Percentiles rank a stretch among this genome's conserved stretches.
Evolutionary conservation across 1,284 basidiomycete genomes (phyloP).

Genomic region (Neolentinus lepideus): DNA sequence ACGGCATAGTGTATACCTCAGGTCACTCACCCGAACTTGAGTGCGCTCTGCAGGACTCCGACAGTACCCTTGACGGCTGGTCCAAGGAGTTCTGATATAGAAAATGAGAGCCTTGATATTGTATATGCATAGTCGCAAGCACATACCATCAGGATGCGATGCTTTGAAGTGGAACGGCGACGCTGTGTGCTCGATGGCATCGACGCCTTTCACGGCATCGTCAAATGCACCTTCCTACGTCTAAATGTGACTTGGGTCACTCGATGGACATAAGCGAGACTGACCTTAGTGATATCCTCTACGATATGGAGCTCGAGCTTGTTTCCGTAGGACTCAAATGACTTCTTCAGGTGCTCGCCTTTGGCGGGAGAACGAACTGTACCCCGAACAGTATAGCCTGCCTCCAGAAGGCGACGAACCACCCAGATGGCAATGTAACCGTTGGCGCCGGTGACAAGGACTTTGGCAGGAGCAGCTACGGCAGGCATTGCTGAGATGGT

Average conservation of each 20-base stretch:
- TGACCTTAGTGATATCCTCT: slow-evolving; percentile 46
- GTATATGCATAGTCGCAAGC: too few species aligned
- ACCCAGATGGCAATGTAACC: slow-evolving; percentile 36
- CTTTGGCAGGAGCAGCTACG: slow-evolving; percentile 3
- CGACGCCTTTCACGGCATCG: slow-evolving; percentile 33
- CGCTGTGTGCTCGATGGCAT: slow-evolving; percentile 37
- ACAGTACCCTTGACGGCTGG: slow-evolving; percentile 62
- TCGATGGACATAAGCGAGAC: too few species aligned
- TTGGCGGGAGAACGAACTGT: slow-evolving; percentile 48
- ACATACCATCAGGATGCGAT: slow-evolving; percentile 24
- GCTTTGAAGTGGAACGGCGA: slow-evolving; percentile 33
- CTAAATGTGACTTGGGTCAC: too few species aligned
- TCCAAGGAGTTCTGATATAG: slow-evolving; percentile 19
- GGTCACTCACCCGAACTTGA: slow-evolving; percentile 37
- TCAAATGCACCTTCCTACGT: slow-evolving; percentile 31
- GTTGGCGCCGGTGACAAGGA: slow-evolving; percentile 33
- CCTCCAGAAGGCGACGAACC: slow-evolving; percentile 28
- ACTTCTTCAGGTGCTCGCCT: slow-evolving; percentile 37
- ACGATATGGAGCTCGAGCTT: slow-evolving; percentile 45
- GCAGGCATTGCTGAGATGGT: background rate
- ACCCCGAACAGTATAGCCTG: slow-evolving; percentile 44
- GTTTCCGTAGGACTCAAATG: slow-evolving; percentile 37
- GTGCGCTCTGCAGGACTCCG: slow-evolving; percentile 46
- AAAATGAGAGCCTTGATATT: background rate
- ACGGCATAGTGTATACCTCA: slow-evolving; percentile 10